Evolutionary conservation across 1,139 yeast species (phyloP).

Genomic region (Debaryomycetaceae sp.): DNA sequence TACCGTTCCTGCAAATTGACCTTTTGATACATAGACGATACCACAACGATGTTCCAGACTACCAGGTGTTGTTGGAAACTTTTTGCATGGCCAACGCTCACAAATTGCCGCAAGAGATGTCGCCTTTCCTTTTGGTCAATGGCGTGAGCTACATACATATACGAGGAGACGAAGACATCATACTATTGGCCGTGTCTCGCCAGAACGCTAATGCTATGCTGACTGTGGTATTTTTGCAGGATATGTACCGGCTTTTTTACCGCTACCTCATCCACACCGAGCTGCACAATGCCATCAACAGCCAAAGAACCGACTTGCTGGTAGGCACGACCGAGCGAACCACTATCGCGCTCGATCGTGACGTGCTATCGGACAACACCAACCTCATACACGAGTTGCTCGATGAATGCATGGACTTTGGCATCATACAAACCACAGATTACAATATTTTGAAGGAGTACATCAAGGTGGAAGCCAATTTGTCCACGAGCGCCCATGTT

Average conservation of each 20-base stretch:
- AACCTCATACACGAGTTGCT: conserved; percentile 37
- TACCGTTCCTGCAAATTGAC: conserved; percentile 29
- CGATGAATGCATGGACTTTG: conserved; percentile 46
- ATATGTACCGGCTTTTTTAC: conserved; percentile 27
- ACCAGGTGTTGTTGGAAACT: conserved; percentile 18
- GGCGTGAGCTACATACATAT: conserved; percentile 32
- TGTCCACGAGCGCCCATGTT: conserved; percentile 5
- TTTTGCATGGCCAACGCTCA: conserved; percentile 24
- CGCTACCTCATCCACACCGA: conserved; percentile 21
- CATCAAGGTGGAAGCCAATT: conserved; percentile 36
- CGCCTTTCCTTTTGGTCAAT: conserved; percentile 26
- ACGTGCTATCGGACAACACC: conserved; percentile 35
- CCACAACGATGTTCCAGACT: conserved; percentile 29
- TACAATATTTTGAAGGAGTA: conserved; percentile 42
- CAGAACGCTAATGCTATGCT: conserved; percentile 38
- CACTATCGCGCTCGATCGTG: conserved; percentile 19
- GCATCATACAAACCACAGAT: conserved; percentile 41
- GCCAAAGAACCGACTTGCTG: conserved; percentile 2
- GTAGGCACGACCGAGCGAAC: background rate
- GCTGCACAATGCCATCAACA: background rate
- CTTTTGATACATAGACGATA: conserved; percentile 34
- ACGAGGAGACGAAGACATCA: conserved; percentile 26
- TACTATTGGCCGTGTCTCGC: conserved; percentile 29
- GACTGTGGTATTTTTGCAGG: conserved; percentile 32
- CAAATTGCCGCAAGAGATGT: conserved; percentile 19